Base-by-base conservation (phyloP, 495 filamentous ascomycete species). In the Penicillium mononematosum region DNA sequence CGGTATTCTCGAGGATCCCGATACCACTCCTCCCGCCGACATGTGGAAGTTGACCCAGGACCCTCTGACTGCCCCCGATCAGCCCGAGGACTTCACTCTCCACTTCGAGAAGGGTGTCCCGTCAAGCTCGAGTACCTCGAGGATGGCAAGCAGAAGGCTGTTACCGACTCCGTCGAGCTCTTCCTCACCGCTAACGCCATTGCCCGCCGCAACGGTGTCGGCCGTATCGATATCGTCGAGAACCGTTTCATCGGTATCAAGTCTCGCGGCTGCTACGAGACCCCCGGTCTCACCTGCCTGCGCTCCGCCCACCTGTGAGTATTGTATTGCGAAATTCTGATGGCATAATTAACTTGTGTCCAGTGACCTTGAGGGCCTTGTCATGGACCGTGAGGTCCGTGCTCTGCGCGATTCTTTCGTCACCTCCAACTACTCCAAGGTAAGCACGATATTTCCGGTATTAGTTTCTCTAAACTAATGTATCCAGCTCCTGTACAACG, bases 211-310 rank as follows among this genome's bases (percentile, higher is more conserved):
- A 70, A 92, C 71, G 93, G 92, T 67, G 80, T 96, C 58, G 93
- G 92, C 61, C 78, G 92, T 66, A 88, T 96, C 61, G 92, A 96
- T 68, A 96, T 96, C 64, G 92, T 81, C 49, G 92, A 96, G 82
- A 91, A 88, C 75, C 83, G 89, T 45, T 92, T 90, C 77, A 90
- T 93, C 65, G 89, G 85, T 63, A 76, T 94, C 68, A 95, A 96
- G 83, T 86, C 82, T 69, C 85, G 91, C 65, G 92, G 92, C 63
- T 96, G 92, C 83, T 96, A 96, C 79, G 92, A 96, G 70, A 86
- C 91, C 49, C 84, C 85, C 45, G 80, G 81, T 61, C 74, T 90
- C 44, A 92, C 89, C 50, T 83, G 84, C 74, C 79, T 89, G 49
- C 85, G 90, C 49, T 75, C 83, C 53, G 90, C 90, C 42, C 91